Conservation (phyloP, 345 rosid species). For the Camelina hispida region DNA sequence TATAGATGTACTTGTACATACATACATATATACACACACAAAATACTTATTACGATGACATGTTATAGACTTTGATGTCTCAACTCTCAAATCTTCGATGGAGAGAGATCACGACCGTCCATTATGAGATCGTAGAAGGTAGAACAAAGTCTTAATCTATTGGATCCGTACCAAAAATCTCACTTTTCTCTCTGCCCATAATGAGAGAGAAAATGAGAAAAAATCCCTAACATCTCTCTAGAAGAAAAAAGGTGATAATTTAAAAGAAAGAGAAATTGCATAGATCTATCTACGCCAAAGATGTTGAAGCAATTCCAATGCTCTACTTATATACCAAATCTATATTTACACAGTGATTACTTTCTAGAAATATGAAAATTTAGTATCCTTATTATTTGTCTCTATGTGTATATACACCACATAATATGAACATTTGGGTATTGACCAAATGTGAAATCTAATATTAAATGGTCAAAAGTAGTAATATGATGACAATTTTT, state of each 20-base stretch:
- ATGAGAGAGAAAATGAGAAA: conserved; percentile 30
- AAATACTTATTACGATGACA: conserved; percentile 28
- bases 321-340: conserved; percentile 36
- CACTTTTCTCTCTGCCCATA: conserved; percentile 39
- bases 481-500: conserved; percentile 25
- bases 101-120: conserved; percentile 59
- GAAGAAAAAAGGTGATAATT: conserved; percentile 1
- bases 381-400: conserved; percentile 18
- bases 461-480: conserved; percentile 39
- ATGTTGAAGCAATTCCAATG: conserved; percentile 48
- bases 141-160: conserved; percentile 39
- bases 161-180: conserved; percentile 56
- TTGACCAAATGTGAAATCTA: conserved; percentile 39
- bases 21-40: neutral
- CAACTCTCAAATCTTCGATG: conserved; percentile 3
- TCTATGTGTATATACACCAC: neutral
- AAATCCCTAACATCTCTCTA: conserved; percentile 40
- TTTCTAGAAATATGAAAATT: neutral
- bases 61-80: conserved; percentile 33
- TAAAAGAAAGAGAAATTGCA: conserved; percentile 44
- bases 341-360: conserved; percentile 11
- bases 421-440: conserved; percentile 33
- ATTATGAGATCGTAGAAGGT: conserved; percentile 30
- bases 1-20: neutral
- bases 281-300: conserved; percentile 55